Percentiles rank a stretch among this genome's conserved stretches.
Evolutionary conservation across 192 early-diverging fungal genomes (phyloP).

Genomic region (Mortierella claussenii): DNA sequence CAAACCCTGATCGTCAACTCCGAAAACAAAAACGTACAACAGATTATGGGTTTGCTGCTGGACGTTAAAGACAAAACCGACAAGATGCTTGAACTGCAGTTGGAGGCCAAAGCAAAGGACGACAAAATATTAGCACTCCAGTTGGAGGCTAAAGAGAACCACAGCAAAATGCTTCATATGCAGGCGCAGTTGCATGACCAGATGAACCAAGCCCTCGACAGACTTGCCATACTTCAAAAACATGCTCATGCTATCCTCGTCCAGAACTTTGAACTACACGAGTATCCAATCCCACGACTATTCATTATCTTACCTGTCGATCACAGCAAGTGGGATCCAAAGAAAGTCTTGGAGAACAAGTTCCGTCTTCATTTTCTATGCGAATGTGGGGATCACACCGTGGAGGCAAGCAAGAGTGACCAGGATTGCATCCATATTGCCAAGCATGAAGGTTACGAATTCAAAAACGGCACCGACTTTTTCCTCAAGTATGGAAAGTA

Average conservation of each 20-base stretch:
- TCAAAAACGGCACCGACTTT: background rate
- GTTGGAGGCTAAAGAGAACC: background rate
- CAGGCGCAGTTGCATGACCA: background rate
- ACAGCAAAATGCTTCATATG: background rate
- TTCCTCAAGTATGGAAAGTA: background rate
- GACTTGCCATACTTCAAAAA: background rate
- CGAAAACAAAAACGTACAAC: no score
- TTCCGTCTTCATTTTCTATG: slow-evolving; percentile 2
- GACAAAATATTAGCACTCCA: no score
- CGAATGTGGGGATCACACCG: slow-evolving; percentile 1
- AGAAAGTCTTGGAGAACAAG: background rate
- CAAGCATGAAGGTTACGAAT: slow-evolving; percentile 6
- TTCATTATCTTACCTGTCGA: background rate
- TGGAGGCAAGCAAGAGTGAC: background rate
- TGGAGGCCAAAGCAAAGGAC: no score
- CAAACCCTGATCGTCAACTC: no score
- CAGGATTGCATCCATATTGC: slow-evolving; percentile 5
- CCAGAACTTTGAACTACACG: slow-evolving; percentile 18
- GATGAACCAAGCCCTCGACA: slow-evolving; percentile 12
- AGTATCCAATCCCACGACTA: slow-evolving; percentile 17
- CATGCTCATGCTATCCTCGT: slow-evolving; percentile 4
- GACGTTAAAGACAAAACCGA: no score
- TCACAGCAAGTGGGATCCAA: background rate
- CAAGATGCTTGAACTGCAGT: no score
- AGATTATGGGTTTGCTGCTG: no score